Evolutionary conservation across 345 rosid species (phyloP).

Genomic region (Aurinia saxatilis): DNA sequence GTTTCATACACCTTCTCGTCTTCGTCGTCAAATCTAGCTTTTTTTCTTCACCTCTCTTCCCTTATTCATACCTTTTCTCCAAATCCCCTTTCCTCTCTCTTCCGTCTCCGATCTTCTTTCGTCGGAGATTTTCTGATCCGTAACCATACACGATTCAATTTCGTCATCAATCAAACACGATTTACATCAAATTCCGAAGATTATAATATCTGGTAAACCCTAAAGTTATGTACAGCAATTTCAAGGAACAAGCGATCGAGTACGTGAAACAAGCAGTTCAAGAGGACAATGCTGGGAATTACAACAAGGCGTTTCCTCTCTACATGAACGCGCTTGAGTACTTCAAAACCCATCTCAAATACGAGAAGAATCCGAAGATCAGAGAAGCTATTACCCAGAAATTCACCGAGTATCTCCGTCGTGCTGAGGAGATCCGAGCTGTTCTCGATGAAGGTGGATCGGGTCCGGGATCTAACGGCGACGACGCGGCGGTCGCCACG

Average conservation of each 20-base stretch:
- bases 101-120: background rate
- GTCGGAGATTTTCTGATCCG: background rate
- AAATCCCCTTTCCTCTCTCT: background rate
- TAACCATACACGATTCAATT: background rate
- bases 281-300: constrained; percentile 89
- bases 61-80: background rate
- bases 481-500: constrained; percentile 71
- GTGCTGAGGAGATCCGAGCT: constrained; percentile 93
- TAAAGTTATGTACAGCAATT: constrained; percentile 80
- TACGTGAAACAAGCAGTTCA: constrained; percentile 88
- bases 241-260: constrained; percentile 93
- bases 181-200: background rate
- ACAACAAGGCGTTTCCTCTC: constrained; percentile 74
- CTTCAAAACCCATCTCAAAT: constrained; percentile 90
- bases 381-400: constrained; percentile 73
- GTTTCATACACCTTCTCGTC: constrained; percentile 12
- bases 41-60: constrained; percentile 12
- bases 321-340: constrained; percentile 95
- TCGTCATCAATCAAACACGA: background rate
- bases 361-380: constrained; percentile 92
- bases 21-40: constrained; percentile 23
- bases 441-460: constrained; percentile 83
- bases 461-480: constrained; percentile 63
- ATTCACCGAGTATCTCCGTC: constrained; percentile 86
- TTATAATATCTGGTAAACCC: constrained; percentile 4